These are phyloP conservation scores for Chamaenerion angustifolium DNA, from an alignment of 345 rosid species.

Conservation along the genomic window DNA sequence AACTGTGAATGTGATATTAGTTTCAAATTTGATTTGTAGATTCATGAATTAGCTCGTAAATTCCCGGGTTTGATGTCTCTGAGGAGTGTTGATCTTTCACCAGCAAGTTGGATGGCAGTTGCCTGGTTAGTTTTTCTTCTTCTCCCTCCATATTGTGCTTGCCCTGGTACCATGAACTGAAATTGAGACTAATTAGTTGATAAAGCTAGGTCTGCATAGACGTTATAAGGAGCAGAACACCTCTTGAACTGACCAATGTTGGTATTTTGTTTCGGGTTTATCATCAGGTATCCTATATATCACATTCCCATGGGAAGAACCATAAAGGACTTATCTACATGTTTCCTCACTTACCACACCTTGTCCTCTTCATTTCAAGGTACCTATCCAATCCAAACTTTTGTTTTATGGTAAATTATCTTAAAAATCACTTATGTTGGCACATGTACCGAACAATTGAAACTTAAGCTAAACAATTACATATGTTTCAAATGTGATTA, in stretches of 20 bases:
- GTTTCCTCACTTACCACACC: conserved; percentile 45
- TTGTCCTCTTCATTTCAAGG: conserved; percentile 46
- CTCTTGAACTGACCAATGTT: not conserved
- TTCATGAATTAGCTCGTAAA: conserved; percentile 22
- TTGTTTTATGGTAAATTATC: no score
- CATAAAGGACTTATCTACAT: conserved; percentile 39
- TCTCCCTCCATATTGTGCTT: no score
- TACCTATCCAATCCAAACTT: not conserved
- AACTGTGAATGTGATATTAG: not conserved
- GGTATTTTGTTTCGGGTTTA: not conserved
- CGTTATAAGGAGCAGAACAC: no score
- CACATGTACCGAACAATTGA: no score
- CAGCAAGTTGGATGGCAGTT: conserved; percentile 47
- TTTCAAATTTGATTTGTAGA: conserved; percentile 11
- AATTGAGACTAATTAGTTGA: no score
- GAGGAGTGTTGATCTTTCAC: conserved; percentile 46
- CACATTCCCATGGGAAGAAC: conserved; percentile 51
- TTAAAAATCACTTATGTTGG: no score
- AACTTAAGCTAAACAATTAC: no score
- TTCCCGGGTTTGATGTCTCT: conserved; percentile 32
- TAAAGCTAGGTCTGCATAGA: no score
- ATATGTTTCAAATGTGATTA: no score
- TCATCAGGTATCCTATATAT: conserved; percentile 36
- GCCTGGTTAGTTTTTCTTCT: conserved; percentile 21
- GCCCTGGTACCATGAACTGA: no score